Evolutionary conservation across 495 filamentous ascomycete species (phyloP).

Genomic region (Xylaria cubensis): DNA sequence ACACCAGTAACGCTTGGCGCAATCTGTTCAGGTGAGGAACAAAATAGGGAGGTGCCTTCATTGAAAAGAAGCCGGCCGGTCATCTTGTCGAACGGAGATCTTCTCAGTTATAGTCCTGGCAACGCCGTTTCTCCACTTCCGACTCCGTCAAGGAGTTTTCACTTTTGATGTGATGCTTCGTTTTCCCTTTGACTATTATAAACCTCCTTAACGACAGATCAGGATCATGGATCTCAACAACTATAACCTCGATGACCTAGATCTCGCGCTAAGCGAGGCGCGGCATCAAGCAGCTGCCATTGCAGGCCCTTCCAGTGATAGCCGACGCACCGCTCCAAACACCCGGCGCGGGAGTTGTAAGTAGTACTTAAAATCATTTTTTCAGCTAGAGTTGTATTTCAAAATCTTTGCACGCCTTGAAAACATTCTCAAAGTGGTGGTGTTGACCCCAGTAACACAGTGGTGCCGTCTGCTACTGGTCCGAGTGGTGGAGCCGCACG

Average conservation of each 20-base stretch:
- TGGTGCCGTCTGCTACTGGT: conserved; percentile 24
- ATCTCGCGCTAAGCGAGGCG: conserved; percentile 35
- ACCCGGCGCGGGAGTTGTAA: conserved; percentile 36
- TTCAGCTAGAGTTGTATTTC: neutral
- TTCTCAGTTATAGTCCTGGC: neutral
- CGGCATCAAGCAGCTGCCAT: conserved; percentile 33
- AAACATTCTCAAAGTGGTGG: neutral
- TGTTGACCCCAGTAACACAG: neutral
- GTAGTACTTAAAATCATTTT: neutral
- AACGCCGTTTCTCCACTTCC: neutral
- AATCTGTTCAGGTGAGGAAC: neutral
- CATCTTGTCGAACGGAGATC: neutral
- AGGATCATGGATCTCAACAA: conserved; percentile 26
- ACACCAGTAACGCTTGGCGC: neutral
- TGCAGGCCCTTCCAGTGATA: conserved; percentile 26
- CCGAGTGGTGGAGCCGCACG: neutral
- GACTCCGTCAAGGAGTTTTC: conserved; percentile 15
- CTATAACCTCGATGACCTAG: conserved; percentile 42
- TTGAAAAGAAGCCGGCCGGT: conserved; percentile 3
- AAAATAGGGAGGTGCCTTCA: conserved; percentile 5
- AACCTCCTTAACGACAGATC: conserved; percentile 6
- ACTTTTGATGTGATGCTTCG: conserved; percentile 15
- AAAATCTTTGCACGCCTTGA: neutral
- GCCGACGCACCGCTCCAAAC: conserved; percentile 37
- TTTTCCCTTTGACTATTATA: conserved; percentile 20